A percentile compares a stretch with the other conserved stretches of the same genome.
These are phyloP conservation scores for Blattamonas nauphoetae DNA, from an alignment of 78 protist species.

Conservation along the genomic window DNA sequence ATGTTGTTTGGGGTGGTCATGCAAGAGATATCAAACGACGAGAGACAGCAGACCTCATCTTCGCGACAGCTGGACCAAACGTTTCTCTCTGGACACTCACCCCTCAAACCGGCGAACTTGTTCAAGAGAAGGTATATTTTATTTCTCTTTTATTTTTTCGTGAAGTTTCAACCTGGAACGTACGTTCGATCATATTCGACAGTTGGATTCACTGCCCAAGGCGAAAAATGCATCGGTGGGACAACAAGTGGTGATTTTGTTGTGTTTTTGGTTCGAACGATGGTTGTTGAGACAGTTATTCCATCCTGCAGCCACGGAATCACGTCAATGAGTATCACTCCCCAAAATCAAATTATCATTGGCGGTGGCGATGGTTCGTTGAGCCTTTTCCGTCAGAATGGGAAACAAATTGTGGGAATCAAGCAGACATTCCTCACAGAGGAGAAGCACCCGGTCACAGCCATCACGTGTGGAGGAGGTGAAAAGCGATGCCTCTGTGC, in stretches of 20 bases:
- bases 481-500: neutral
- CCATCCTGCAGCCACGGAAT: neutral
- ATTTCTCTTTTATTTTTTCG: neutral
- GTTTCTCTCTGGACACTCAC: neutral
- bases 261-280: conserved; percentile 3
- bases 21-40: conserved; percentile 5
- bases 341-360: neutral
- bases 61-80: conserved; percentile 5
- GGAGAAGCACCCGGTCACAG: neutral
- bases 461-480: neutral
- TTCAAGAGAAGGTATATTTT: neutral
- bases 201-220: neutral
- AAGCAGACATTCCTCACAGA: too few relatives aligned
- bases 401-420: too few relatives aligned
- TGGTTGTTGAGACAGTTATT: neutral
- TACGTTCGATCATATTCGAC: neutral
- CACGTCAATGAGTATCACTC: neutral
- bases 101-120: neutral
- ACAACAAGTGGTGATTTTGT: neutral
- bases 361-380: conserved; percentile 14
- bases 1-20: conserved; percentile 11
- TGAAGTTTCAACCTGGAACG: conserved; percentile 1
- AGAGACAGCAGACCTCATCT: neutral
- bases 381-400: too few relatives aligned
- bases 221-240: neutral